phyloP scores from a whole-genome alignment of 495 filamentous ascomycete species.

The Penicillium paxilli region DNA sequence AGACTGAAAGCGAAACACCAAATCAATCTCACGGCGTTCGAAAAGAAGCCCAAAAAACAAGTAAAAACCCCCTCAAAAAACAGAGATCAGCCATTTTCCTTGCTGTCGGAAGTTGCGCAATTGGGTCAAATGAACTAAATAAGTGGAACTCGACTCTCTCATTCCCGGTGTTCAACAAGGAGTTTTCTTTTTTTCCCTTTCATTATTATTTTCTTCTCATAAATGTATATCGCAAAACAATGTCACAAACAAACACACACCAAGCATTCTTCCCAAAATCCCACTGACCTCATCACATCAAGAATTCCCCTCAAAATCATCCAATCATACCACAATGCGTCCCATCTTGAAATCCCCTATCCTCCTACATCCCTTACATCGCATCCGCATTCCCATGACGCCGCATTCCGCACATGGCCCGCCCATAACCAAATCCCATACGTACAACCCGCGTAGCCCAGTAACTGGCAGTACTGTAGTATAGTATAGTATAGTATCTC shows the following conservation, averaged over 20 bases:
- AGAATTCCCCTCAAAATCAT: slow-evolving; percentile 13
- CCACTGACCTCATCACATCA: too few species aligned
- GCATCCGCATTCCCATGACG: slow-evolving; percentile 27
- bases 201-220: neutral
- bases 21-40: too few species aligned
- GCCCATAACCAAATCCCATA: too few species aligned
- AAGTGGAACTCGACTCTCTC: too few species aligned
- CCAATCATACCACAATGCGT: slow-evolving; percentile 14
- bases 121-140: slow-evolving; percentile 24
- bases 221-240: slow-evolving; percentile 22
- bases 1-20: too few species aligned
- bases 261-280: slow-evolving; percentile 25
- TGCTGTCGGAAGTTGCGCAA: slow-evolving; percentile 8
- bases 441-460: too few species aligned
- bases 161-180: slow-evolving; percentile 23
- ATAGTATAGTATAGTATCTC: too few species aligned
- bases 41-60: neutral
- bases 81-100: neutral
- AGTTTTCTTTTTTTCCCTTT: slow-evolving; percentile 6
- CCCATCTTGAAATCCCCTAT: slow-evolving; percentile 10
- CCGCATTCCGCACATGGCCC: slow-evolving; percentile 27
- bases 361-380: slow-evolving; percentile 14
- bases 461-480: too few species aligned
- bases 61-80: neutral
- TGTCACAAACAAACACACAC: slow-evolving; percentile 23